Evolutionary conservation across 2,329 filamentous ascomycete species (phyloP), one percentile per base, ranked within the genome.

Genomic region (Cytospora piceicola): DNA sequence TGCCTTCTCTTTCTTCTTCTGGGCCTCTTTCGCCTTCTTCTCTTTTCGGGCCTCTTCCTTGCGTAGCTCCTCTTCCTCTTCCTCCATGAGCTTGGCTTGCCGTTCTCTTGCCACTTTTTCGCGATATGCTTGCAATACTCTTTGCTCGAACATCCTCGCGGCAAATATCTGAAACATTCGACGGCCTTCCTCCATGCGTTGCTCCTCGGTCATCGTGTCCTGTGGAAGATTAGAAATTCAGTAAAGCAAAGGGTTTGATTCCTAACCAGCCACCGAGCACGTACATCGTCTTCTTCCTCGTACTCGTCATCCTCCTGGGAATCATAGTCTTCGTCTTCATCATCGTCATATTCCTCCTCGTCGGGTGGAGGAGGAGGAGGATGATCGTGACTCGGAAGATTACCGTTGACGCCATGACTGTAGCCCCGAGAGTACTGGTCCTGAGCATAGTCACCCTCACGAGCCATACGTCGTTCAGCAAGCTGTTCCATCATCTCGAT

Each of bases 401-500:
- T 82, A 78, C 84, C 88, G 78, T 90, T 90, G 67, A 86, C 76
- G 68, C 81, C 56, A 42, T 68, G 67, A 36, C 62, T 55, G 58
- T 67, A 68, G 51, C 49, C 56, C 55, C 67, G 61, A 27, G 64
- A 42, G 24, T 68, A 68, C 71, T 86, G 82, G 70, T 87, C 83
- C 68, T 89, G 88, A 59, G 92, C 92, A 34, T 55, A 66, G 75
- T 97, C 93, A 79, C 95, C 94, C 81, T 98, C 94, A 72, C 95
- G 90, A 75, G 94, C 92, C 94, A 99, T 97, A 73, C 95, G 88
- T 73, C 94, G 92, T 80, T 99, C 95, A 46, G 95, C 95, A 73
- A 99, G 86, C 80, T 98, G 94, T 78, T 99, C 95, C 95, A 99
- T 99, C 95, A 99, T 99, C 77, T 99, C 95, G 79, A 99, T 99